phyloP scores from a whole-genome alignment of 495 filamentous ascomycete genomes.

The Aspergillus bertholletiae region DNA sequence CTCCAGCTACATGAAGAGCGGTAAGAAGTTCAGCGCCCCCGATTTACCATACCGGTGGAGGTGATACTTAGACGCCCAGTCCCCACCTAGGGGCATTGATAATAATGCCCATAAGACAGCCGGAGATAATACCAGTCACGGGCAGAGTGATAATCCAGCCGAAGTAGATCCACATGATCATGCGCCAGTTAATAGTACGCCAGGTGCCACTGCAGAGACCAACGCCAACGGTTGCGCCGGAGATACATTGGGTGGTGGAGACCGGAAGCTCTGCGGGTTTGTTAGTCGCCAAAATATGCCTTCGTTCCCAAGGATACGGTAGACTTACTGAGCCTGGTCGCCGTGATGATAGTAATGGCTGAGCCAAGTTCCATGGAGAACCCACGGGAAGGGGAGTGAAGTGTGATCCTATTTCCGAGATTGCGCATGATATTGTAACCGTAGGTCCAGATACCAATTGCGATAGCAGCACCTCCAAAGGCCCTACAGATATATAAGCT shows the following conservation, averaged over 20 bases:
- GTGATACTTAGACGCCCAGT: neutral
- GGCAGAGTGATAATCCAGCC: constrained; percentile 60
- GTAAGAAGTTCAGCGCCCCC: too few relatives aligned
- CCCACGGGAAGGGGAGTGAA: constrained; percentile 16
- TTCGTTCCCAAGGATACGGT: neutral
- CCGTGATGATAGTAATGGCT: constrained; percentile 15
- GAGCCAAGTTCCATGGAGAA: constrained; percentile 20
- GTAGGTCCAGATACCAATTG: constrained; percentile 20
- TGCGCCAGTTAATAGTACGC: constrained; percentile 58
- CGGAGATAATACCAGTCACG: constrained; percentile 52
- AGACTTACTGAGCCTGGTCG: constrained; percentile 14
- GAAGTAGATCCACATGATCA: constrained; percentile 53
- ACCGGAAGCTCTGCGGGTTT: constrained; percentile 18
- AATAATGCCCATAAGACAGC: constrained; percentile 54
- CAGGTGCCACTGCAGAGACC: constrained; percentile 57
- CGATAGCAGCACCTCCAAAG: constrained; percentile 13
- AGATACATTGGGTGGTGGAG: constrained; percentile 53
- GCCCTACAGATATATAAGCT: neutral
- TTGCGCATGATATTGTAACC: constrained; percentile 23
- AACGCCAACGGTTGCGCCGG: constrained; percentile 59
- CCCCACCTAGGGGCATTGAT: constrained; percentile 52
- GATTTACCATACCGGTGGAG: too few relatives aligned
- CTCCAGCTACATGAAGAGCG: too few relatives aligned
- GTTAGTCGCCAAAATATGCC: neutral
- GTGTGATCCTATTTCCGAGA: constrained; percentile 17